Conservation (phyloP, 2,329 filamentous ascomycete genomes). For the Neofusicoccum sp. region DNA sequence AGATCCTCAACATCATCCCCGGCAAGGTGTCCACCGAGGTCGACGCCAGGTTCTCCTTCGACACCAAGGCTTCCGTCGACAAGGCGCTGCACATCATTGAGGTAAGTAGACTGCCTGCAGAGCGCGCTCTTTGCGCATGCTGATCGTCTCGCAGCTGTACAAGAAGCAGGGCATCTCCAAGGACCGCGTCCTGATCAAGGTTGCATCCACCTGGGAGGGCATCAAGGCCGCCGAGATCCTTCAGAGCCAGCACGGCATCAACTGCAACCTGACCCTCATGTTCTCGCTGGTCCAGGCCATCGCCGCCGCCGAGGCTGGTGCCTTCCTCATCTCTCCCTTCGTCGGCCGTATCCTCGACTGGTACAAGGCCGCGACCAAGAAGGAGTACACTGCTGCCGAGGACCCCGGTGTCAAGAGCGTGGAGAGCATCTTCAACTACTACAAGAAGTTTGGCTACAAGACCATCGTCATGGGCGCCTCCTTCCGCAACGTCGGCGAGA, state of each 20-base stretch:
- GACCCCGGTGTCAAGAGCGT: slow-evolving; percentile 97
- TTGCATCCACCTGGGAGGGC: slow-evolving; percentile 98
- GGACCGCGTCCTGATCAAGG: slow-evolving; percentile 96
- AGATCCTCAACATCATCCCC: slow-evolving; percentile 95
- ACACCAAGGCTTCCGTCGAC: slow-evolving; percentile 85
- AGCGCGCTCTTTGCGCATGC: slow-evolving; percentile 18
- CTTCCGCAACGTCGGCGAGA: slow-evolving; percentile 95
- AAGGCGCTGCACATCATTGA: slow-evolving; percentile 98
- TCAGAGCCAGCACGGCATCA: slow-evolving; percentile 92
- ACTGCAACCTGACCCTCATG: slow-evolving; percentile 99
- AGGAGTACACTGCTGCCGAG: slow-evolving; percentile 85
- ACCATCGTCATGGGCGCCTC: slow-evolving; percentile 99
- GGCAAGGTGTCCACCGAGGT: slow-evolving; percentile 99
- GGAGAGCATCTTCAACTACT: slow-evolving; percentile 98
- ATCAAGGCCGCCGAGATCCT: slow-evolving; percentile 98
- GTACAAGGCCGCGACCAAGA: slow-evolving; percentile 96
- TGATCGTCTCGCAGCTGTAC: slow-evolving; percentile 71
- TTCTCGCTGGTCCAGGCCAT: slow-evolving; percentile 96
- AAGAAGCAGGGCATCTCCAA: slow-evolving; percentile 88
- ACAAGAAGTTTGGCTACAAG: slow-evolving; percentile 99
- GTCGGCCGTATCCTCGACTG: slow-evolving; percentile 99
- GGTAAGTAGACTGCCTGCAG: slow-evolving; percentile 54
- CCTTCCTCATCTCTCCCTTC: slow-evolving; percentile 98
- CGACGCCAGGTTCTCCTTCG: slow-evolving; percentile 93
- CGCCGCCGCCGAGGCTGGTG: slow-evolving; percentile 89